Evolutionary conservation across 2,329 filamentous ascomycete species (phyloP).

Genomic region (Monilinia laxa): DNA sequence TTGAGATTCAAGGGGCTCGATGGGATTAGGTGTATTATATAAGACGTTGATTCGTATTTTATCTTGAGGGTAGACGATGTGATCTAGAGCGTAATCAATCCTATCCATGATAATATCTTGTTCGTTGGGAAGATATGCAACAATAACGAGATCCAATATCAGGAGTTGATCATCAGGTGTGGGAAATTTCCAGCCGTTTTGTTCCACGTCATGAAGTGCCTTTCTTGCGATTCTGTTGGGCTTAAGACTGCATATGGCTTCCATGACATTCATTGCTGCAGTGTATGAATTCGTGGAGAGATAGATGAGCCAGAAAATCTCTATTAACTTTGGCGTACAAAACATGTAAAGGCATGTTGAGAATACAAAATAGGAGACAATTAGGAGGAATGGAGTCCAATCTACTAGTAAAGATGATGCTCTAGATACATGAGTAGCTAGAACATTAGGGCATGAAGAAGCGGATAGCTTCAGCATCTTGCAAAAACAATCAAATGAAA

Average conservation of each 20-base stretch:
- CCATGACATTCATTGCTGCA: slow-evolving; percentile 45
- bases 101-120: slow-evolving; percentile 51
- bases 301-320: slow-evolving; percentile 48
- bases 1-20: slow-evolving; percentile 48
- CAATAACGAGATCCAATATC: slow-evolving; percentile 49
- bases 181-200: slow-evolving; percentile 45
- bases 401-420: slow-evolving; percentile 32
- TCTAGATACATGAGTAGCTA: neutral
- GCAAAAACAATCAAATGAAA: no score
- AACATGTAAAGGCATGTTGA: slow-evolving; percentile 46
- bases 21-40: slow-evolving; percentile 50
- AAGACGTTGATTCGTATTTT: slow-evolving; percentile 50
- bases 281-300: slow-evolving; percentile 48
- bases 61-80: slow-evolving; percentile 48
- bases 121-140: slow-evolving; percentile 53
- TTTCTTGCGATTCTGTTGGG: slow-evolving; percentile 43
- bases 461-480: slow-evolving; percentile 7
- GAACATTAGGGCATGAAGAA: neutral
- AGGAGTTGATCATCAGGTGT: slow-evolving; percentile 45
- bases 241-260: slow-evolving; percentile 44
- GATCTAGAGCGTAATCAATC: slow-evolving; percentile 47
- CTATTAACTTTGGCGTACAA: slow-evolving; percentile 41
- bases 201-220: slow-evolving; percentile 42
- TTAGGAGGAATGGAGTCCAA: slow-evolving; percentile 46
- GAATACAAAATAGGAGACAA: slow-evolving; percentile 45